A percentile compares a stretch with the other conserved stretches of the same genome.
Conservation (phyloP, 768 basidiomycete genomes). For the Tricholomella constricta region DNA sequence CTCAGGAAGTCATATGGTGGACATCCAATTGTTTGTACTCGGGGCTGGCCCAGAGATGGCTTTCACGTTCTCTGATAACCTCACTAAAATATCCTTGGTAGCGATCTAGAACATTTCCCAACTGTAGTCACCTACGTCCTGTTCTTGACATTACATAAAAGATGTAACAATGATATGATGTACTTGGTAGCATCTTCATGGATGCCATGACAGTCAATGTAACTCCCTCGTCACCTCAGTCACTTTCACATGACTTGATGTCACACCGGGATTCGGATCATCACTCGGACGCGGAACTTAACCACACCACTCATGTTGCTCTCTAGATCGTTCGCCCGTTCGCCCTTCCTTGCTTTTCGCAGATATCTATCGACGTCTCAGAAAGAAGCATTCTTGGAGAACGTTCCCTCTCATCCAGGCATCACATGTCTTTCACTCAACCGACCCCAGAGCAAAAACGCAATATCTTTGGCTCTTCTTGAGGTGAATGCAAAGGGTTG, state of each 20-base stretch:
- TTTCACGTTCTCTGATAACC: too few species aligned
- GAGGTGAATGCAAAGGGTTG: constrained; percentile 42
- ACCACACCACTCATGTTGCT: constrained; percentile 1
- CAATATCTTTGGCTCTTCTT: constrained; percentile 75
- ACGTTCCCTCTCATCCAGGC: constrained; percentile 56
- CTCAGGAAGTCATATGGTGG: neutral
- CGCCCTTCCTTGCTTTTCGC: neutral
- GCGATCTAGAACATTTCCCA: too few species aligned
- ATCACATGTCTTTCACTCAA: constrained; percentile 78
- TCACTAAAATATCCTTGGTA: too few species aligned
- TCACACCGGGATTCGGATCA: too few species aligned
- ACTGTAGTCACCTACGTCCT: too few species aligned
- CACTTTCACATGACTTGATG: too few species aligned
- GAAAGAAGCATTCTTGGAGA: constrained; percentile 51
- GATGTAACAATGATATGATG: too few species aligned
- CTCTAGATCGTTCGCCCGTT: constrained; percentile 1
- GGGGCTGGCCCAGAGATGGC: neutral
- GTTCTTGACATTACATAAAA: too few species aligned
- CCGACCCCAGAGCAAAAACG: constrained; percentile 83
- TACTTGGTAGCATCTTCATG: too few species aligned
- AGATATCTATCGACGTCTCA: constrained; percentile 15
- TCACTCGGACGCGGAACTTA: too few species aligned
- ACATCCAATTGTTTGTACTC: neutral
- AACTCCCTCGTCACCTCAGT: too few species aligned
- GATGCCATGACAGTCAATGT: too few species aligned